Base-by-base conservation (phyloP, 257 asterid genomes). In the Primulina huaijiensis region DNA sequence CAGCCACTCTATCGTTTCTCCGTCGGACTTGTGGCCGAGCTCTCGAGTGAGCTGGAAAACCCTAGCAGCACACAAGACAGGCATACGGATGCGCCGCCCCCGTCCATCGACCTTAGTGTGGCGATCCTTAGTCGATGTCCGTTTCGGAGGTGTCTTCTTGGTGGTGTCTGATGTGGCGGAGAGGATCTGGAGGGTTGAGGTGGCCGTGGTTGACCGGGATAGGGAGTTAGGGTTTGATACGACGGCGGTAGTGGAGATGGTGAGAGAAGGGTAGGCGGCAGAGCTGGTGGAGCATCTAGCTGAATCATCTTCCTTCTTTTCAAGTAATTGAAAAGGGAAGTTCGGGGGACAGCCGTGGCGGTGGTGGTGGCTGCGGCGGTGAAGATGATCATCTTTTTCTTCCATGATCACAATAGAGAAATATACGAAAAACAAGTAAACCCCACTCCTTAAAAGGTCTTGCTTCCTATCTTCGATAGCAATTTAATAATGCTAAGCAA, bases 11-110 rank as follows among this genome's bases (percentile, higher is more conserved):
- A 92, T 86, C 31, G 98, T 92, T 37, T 92, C 95, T 0, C 98
- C 98, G 65, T 92, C 98, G 21, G 98, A 89, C 64, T 92, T 92
- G 83, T 92, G 98, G 40, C 98, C 98, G 53, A 92, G 87, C 64
- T 92, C 98, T 0, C 98, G 89, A 0, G 98, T 92, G 14, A 92
- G 92, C 76, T 92, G 98, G 52, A 92, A 92, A 84, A 92, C 98
- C 92, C 98, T 86, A 78, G 98, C 97, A 0, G 98, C 98, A 50
- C 97, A 92, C 2, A 90, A 82, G 0, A 95, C 98, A 0, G 98
- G 98, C 98, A 92, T 92, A 76, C 97, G 96, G 73, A 92, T 92
- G 37, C 98, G 92, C 55, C 98, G 83, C 3, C 97, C 98, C 0
- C 98, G 88, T 7, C 98, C 98, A 64, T 92, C 98, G 2, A 92